Evolutionary conservation across 768 basidiomycete genomes (phyloP).

Genomic region (Mycena leptocephala): DNA sequence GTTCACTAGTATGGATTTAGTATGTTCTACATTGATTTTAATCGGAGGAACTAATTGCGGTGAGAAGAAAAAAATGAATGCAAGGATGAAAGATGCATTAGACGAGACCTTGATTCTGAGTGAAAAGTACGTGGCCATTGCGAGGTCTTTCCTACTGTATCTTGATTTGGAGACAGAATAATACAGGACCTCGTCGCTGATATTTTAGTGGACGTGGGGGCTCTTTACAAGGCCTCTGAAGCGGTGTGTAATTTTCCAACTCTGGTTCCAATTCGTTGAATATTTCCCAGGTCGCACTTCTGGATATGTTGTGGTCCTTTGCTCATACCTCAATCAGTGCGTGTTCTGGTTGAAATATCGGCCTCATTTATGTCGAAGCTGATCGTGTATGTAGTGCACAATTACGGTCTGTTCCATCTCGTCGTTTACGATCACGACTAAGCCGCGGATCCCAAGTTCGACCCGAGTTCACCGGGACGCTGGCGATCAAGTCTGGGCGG

Average conservation of each 20-base stretch:
- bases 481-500: slow-evolving; percentile 91
- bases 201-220: slow-evolving; percentile 81
- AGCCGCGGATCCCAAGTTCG: slow-evolving; percentile 67
- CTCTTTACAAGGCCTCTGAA: slow-evolving; percentile 92
- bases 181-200: slow-evolving; percentile 84
- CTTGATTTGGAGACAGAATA: slow-evolving; percentile 64
- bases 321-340: slow-evolving; percentile 87
- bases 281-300: slow-evolving; percentile 76
- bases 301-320: slow-evolving; percentile 94
- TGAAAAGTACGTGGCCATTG: slow-evolving; percentile 68
- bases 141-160: not conserved
- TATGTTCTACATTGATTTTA: slow-evolving; percentile 51
- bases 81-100: slow-evolving; percentile 91
- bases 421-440: not conserved
- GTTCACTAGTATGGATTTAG: slow-evolving; percentile 89
- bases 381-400: slow-evolving; percentile 57
- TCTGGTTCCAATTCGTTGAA: not conserved
- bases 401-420: slow-evolving; percentile 54
- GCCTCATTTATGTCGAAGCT: not conserved
- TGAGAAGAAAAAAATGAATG: slow-evolving; percentile 87
- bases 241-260: slow-evolving; percentile 66
- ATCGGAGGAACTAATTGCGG: not conserved
- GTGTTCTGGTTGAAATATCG: slow-evolving; percentile 41
- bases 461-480: slow-evolving; percentile 92
- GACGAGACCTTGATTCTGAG: slow-evolving; percentile 92